Percentiles rank a stretch among this genome's conserved stretches.
Conservation (phyloP, 2,329 filamentous ascomycete species). For the Metarhizium album region DNA sequence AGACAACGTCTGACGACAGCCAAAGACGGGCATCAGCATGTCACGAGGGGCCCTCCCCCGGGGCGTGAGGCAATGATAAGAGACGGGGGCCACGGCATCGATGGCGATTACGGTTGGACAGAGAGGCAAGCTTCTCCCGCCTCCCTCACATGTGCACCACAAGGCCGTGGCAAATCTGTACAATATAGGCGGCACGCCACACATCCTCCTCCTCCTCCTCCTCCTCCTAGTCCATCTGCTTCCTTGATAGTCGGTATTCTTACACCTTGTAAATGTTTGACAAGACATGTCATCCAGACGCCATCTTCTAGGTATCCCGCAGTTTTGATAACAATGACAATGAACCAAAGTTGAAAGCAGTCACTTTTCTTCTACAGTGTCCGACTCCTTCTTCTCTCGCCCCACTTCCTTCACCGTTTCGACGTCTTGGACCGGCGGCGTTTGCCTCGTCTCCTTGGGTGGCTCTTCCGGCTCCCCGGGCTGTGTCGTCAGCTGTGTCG, state of each 20-base stretch:
- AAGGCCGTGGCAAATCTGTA: neutral
- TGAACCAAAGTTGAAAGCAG: neutral
- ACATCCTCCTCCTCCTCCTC: neutral
- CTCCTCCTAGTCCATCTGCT: neutral
- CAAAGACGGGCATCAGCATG: no score
- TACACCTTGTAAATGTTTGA: neutral
- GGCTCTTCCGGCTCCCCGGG: slow-evolving; percentile 5
- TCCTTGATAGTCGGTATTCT: neutral
- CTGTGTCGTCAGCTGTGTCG: slow-evolving; percentile 7
- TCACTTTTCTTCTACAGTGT: slow-evolving; percentile 8
- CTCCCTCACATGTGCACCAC: neutral
- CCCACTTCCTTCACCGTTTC: slow-evolving; percentile 21
- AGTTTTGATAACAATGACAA: neutral
- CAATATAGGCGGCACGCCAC: slow-evolving; percentile 1
- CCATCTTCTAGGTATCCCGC: neutral
- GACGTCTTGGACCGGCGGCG: slow-evolving; percentile 17
- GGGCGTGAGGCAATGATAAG: no score
- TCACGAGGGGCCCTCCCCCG: no score
- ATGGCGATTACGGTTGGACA: neutral
- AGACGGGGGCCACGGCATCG: neutral
- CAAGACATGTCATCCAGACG: neutral
- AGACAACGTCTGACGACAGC: no score
- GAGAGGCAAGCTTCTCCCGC: neutral
- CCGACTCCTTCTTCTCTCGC: slow-evolving; percentile 3
- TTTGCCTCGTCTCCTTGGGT: slow-evolving; percentile 5